phyloP scores from a whole-genome alignment of 2,329 filamentous ascomycete genomes.

The Fusarium tricinctum region DNA sequence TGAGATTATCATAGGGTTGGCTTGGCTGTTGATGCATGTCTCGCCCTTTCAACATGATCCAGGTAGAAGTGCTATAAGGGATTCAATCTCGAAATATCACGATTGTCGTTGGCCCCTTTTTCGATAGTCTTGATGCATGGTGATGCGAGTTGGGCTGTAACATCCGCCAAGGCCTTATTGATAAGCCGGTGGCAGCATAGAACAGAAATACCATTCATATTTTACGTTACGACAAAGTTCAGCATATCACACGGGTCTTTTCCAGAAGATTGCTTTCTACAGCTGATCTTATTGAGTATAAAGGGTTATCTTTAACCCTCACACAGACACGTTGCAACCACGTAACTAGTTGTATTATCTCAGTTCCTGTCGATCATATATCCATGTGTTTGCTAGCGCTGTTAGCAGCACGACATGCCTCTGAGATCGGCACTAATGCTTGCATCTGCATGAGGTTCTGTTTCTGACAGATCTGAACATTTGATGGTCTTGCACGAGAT shows the following conservation, averaged over 20 bases:
- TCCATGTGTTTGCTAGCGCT: not conserved
- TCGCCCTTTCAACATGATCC: constrained; percentile 71
- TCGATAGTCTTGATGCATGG: constrained; percentile 2
- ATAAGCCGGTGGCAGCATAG: constrained; percentile 20
- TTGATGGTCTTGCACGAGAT: not conserved
- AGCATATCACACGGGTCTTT: not conserved
- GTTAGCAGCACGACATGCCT: not conserved
- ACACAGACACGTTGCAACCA: constrained; percentile 2
- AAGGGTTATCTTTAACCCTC: not conserved
- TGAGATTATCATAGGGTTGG: constrained; percentile 71
- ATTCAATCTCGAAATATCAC: constrained; percentile 2
- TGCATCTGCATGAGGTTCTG: not conserved
- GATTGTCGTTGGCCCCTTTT: not conserved
- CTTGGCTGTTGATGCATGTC: constrained; percentile 86
- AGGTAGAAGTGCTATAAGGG: constrained; percentile 16
- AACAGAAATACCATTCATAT: constrained; percentile 39
- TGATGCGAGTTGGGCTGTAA: constrained; percentile 13
- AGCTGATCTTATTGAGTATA: not conserved
- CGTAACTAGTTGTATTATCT: not conserved
- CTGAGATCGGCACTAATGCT: constrained; percentile 6
- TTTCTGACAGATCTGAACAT: not conserved
- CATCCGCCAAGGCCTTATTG: constrained; percentile 1
- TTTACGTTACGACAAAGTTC: not conserved
- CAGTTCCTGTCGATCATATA: constrained; percentile 13
- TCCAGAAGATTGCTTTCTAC: not conserved